Conservation (phyloP, 495 filamentous ascomycete species). For the Xeromyces bisporus region DNA sequence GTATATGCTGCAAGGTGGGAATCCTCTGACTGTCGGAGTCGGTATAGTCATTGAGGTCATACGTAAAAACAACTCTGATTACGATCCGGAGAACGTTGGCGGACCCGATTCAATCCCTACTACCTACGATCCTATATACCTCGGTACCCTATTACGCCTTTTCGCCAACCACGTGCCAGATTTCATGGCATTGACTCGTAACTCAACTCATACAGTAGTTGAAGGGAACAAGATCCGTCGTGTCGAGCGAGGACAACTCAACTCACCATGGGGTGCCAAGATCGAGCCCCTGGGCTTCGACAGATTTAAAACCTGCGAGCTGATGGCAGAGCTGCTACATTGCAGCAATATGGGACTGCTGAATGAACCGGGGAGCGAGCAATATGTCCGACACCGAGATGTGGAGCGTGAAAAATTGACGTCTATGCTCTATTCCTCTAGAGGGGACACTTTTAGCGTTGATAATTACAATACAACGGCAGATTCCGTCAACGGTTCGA, state of each 20-base stretch:
- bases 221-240: conserved; percentile 41
- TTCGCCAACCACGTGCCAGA: conserved; percentile 87
- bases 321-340: conserved; percentile 95
- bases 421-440: conserved; percentile 30
- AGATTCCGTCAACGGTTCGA: conserved; percentile 24
- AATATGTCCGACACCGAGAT: conserved; percentile 67
- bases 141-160: conserved; percentile 76
- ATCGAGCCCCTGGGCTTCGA: conserved; percentile 97
- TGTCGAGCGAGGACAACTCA: conserved; percentile 48
- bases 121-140: conserved; percentile 86
- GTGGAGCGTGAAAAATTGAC: conserved; percentile 63
- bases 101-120: conserved; percentile 63
- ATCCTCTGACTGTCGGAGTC: conserved; percentile 88
- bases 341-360: conserved; percentile 98
- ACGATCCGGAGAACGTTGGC: conserved; percentile 74
- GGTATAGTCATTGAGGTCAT: conserved; percentile 98
- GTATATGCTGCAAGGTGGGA: conserved; percentile 88
- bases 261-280: conserved; percentile 69
- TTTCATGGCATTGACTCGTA: conserved; percentile 80
- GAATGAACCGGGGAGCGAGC: conserved; percentile 83
- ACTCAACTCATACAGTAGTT: conserved; percentile 41
- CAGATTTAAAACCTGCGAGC: conserved; percentile 94
- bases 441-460: conserved; percentile 22
- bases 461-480: conserved; percentile 34
- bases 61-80: conserved; percentile 98